Evolutionary conservation across 169 alveolate genomes (phyloP).

Genomic region (Besnoitia besnoiti): DNA sequence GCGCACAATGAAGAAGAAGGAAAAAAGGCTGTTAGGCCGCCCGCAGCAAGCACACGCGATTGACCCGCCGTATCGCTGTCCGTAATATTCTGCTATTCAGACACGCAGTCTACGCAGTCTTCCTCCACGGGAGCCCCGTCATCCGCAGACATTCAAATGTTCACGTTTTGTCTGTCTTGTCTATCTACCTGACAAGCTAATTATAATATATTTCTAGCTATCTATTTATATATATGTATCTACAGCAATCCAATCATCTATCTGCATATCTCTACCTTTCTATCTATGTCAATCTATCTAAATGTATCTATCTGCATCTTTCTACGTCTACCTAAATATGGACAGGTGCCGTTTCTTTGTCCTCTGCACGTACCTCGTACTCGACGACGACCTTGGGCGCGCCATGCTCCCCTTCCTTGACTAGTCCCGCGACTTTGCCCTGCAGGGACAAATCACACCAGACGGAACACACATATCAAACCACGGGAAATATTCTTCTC

Average conservation of each 20-base stretch:
- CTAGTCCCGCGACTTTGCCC: background rate
- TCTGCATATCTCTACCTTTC: background rate
- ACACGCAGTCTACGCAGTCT: background rate
- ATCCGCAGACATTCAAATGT: background rate
- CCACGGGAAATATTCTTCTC: background rate
- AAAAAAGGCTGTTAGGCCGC: background rate
- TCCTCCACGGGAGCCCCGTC: background rate
- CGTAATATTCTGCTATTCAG: background rate
- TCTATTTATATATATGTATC: background rate
- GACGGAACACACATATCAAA: background rate
- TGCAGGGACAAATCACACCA: background rate
- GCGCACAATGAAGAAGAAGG: background rate
- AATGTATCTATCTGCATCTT: background rate
- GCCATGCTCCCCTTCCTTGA: background rate
- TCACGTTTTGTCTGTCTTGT: background rate
- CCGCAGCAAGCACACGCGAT: background rate
- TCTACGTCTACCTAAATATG: background rate
- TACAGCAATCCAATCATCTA: background rate
- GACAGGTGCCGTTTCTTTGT: background rate
- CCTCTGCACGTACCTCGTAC: background rate
- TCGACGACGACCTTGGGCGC: background rate
- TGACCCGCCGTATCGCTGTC: background rate
- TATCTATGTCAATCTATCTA: background rate
- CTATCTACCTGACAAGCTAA: background rate
- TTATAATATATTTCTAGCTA: too few species aligned